A percentile compares a stretch with the other conserved stretches of the same genome.
These are phyloP conservation scores for Penicillium sp. DNA, from an alignment of 2,329 filamentous ascomycete genomes.

Conservation along the genomic window DNA sequence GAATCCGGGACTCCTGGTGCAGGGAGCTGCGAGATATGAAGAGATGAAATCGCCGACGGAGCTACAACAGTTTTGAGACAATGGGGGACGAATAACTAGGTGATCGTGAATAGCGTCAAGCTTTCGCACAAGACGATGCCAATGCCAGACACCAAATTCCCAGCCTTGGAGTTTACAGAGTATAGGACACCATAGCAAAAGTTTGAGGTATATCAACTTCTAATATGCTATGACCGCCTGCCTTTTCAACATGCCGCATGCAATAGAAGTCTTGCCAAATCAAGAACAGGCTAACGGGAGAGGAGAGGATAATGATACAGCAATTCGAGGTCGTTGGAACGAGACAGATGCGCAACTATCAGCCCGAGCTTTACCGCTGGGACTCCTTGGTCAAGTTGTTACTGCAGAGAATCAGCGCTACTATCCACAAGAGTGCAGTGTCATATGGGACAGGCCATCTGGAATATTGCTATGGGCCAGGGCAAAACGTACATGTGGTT, in stretches of 20 bases:
- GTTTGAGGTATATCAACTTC: slow-evolving; percentile 5
- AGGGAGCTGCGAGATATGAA: slow-evolving; percentile 23
- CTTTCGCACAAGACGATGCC: too few relatives aligned
- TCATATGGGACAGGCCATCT: not conserved
- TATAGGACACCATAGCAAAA: not conserved
- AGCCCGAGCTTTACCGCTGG: slow-evolving; percentile 32
- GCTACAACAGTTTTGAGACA: too few relatives aligned
- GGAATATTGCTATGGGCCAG: not conserved
- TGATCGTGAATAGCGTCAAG: too few relatives aligned
- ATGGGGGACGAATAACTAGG: too few relatives aligned
- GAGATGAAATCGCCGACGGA: not conserved
- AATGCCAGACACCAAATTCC: too few relatives aligned
- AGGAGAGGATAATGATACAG: slow-evolving; percentile 17
- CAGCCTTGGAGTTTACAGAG: too few relatives aligned
- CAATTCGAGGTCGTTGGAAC: slow-evolving; percentile 1
- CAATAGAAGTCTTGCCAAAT: slow-evolving; percentile 4
- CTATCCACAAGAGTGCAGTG: not conserved
- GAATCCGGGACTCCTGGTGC: slow-evolving; percentile 16
- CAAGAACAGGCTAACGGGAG: slow-evolving; percentile 8
- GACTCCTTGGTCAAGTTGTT: slow-evolving; percentile 70
- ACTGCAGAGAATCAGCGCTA: slow-evolving; percentile 46
- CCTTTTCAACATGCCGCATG: slow-evolving; percentile 9
- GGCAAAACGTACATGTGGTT: slow-evolving; percentile 70
- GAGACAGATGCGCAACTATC: not conserved
- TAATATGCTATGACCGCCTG: slow-evolving; percentile 12